Evolutionary conservation across 2,329 filamentous ascomycete species (phyloP).

Genomic region (Aspergillus intermedius): DNA sequence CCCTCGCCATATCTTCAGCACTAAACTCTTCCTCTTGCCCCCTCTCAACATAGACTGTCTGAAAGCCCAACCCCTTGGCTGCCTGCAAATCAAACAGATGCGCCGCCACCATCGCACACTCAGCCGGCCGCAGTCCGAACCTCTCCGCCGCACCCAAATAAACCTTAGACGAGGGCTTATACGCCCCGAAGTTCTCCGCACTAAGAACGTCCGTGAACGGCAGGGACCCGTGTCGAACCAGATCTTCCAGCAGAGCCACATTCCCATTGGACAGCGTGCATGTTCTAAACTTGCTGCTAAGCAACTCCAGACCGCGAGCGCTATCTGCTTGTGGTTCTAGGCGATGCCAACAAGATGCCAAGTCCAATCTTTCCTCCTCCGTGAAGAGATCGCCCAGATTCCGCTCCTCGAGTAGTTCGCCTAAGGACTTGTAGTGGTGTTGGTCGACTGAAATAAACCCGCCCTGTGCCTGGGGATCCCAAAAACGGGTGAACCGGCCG

Average conservation of each 20-base stretch:
- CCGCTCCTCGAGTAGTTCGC: constrained; percentile 50
- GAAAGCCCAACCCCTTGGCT: constrained; percentile 58
- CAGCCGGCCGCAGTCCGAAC: constrained; percentile 50
- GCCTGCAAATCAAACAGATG: constrained; percentile 64
- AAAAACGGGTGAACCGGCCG: constrained; percentile 50
- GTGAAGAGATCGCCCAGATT: constrained; percentile 54
- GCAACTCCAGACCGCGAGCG: constrained; percentile 47
- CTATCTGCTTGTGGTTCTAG: constrained; percentile 64
- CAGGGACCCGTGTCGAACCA: constrained; percentile 49
- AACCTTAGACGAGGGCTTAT: constrained; percentile 64
- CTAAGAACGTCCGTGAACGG: constrained; percentile 59
- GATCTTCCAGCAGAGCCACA: constrained; percentile 56
- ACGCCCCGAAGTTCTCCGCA: constrained; percentile 64
- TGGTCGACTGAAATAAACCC: constrained; percentile 65
- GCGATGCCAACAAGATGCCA: constrained; percentile 63
- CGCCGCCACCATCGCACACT: constrained; percentile 72
- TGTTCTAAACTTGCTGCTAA: constrained; percentile 54
- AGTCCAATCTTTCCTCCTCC: constrained; percentile 55
- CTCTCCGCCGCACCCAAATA: constrained; percentile 62
- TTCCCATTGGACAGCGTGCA: constrained; percentile 73
- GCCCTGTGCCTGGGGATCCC: constrained; percentile 22
- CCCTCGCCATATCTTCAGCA: constrained; percentile 45
- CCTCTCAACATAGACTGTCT: constrained; percentile 69
- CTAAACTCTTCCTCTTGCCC: constrained; percentile 58
- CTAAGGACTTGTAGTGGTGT: constrained; percentile 60